Base-by-base conservation (phyloP, 345 rosid genomes). In the Syzygium grande region DNA sequence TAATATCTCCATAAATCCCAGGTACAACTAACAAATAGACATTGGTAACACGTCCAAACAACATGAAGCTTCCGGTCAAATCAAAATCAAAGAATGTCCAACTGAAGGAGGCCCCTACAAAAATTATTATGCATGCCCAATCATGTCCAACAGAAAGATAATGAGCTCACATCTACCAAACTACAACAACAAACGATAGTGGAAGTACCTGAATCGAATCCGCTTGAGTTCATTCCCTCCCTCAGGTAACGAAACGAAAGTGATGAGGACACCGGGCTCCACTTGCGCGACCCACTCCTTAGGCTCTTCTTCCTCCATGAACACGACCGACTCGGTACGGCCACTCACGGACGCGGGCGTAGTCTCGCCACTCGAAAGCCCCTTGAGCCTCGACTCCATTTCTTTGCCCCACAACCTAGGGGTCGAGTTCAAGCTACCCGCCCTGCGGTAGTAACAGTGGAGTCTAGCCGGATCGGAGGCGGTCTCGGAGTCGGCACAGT, bases 261-360 rank as follows among this genome's bases (percentile, higher is more conserved):
- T 96, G 88, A 98, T 98, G 88, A 98, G 97, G 51, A 98, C 98
- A 78, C 99, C 99, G 23, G 99, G 99, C 91, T 98, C 99, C 89
- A 98, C 99, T 90, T 96, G 99, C 38, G 99, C 99, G 85, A 96
- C 96, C 99, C 99, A 98, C 88, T 96, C 99, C 90, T 96, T 98
- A n/a, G 96, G 94, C 90, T 96, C 99, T 89, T 94, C 98, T 87
- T 97, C 99, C 90, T 95, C 99, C 93, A 92, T 92, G 86, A 96
- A 93, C 87, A 94, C 97, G 46, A 93, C 95, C 7, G 98, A 94
- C 88, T 93, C 99, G 5, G 96, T 92, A 87, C 98, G 90, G n/a
- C 98, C 98, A 19, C 98, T 98, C 52, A 91, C 89, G 3, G 99
- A 98, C 11, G 95, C 92, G 14, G 99, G 99, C 41, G 99, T 98